Evolutionary conservation across 108 stramenopile species (phyloP), one percentile per base, ranked within the genome.

Genomic region (Fragilariopsis cylindrus): DNA sequence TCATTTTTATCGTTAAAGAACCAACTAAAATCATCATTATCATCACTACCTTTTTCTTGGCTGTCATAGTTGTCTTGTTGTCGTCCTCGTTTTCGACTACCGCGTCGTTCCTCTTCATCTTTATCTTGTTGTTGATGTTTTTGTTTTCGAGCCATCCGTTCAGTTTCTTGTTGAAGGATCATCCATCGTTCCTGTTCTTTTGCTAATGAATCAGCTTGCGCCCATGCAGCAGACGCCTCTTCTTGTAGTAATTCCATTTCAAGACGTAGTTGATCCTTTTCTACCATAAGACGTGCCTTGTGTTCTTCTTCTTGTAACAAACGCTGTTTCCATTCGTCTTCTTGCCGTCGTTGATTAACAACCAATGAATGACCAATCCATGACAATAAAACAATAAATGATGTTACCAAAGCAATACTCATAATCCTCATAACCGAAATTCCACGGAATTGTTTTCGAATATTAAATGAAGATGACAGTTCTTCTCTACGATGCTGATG

Each of bases 121-220:
- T 48, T 1, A 5, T n/a, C 16, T 4, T 64, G 46, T 21, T 65
- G n/a, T 12, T 62, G 41, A 39, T 30, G 19, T 3, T 41, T 62
- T 9, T 39, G 60, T 9, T 9, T 15, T 9, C 12, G 57, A 15
- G 57, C 57, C 15, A 21, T 21, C 39, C 43, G 6, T 21, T 62
- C 60, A 39, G 21, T 4, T 9, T 21, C 7, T 21, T 41, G 30
- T 21, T 62, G 41, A 41, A 21, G 39, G 60, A 62, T n/a, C 60
- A 30, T 44, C 44, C 7, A 52, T 7, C 57, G 45, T 40, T 73
- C 60, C 42, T 73, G 72, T 57, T 56, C 55, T 56, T n/a, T 12
- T 43, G 46, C 47, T 45, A 64, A n/a, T 15, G 60, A 73, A 30
- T 48, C 12, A 48, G 60, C 72, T 50, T 39, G 5, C 1, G 57